Evolutionary conservation across 2,329 filamentous ascomycete genomes (phyloP), one percentile per base, ranked within the genome.

Genomic region (Xylariaceae sp.): DNA sequence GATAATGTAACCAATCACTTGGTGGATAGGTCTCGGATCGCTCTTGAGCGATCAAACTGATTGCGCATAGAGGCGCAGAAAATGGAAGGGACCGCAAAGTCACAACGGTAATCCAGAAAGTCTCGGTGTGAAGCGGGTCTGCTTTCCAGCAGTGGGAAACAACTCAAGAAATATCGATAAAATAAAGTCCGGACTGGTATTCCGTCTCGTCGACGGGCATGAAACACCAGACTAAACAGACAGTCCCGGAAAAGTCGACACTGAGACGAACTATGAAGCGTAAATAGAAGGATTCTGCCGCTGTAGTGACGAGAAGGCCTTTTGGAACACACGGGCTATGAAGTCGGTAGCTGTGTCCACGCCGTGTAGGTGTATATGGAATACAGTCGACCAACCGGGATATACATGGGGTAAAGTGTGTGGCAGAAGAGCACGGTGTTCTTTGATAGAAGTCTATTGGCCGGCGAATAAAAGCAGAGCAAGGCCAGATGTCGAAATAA

Each of bases 401-500:
- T 57, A 59, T 57, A 59, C 61, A 64, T 64, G 45, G 54, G 55
- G 56, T 50, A 43, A 57, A 48, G 54, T 48, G 54, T 48, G 54
- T 58, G 23, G 51, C 60, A 54, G 60, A 20, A 48, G 44, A 45
- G 43, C 60, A 54, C 56, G 63, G 58, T 40, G 61, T 52, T 37
- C 52, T 48, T 50, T 56, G 41, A 50, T 56, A 43, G 40, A 50
- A 51, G 45, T 49, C 48, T 56, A 44, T 52, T 60, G 62, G 54
- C 44, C 52, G 52, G 56, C 54, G 59, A 63, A 54, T 54, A 48
- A 59, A 60, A 60, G 58, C 55, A 58, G 59, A 59, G 61, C 56
- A 55, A 59, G 44, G 54, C 51, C 43, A 52, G 20, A 50, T 51
- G 37, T 23, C 44, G 20, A 20, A 37, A 50, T 55, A 62, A 64